Base-by-base conservation (phyloP, 176 grass and related monocot genomes). In the Avena eriantha region DNA sequence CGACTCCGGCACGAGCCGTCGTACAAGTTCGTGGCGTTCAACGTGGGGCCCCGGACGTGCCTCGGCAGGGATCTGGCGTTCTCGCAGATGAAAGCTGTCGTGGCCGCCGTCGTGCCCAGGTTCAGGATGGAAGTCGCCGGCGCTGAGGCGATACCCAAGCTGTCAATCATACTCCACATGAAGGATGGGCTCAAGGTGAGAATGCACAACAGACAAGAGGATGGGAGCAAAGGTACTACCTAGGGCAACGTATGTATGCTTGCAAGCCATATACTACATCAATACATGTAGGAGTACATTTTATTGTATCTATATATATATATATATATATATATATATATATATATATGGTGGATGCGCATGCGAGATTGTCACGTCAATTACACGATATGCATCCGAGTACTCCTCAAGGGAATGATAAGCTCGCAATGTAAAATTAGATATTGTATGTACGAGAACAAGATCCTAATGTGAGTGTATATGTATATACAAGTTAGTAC, bases 21-120 rank as follows among this genome's bases (percentile, higher is more conserved):
- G 23, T 89, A 89, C 91, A 98, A 90, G 87, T 98, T 95, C 86
- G 79, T 95, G 56, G 87, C 89, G 24, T 97, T 97, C 89, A 94
- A 97, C 93, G 85, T 89, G 9, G 95, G 95, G 15, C 95, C 92
- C 0, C 72, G 95, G 18, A 89, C 88, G 47, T 97, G 95, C 85
- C 69, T 88, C 16, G 92, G 95, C 11, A 90, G 71, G 53, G 90
- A 97, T 54, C 83, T 97, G 35, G 95, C 90, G 3, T 84, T 88
- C 82, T 73, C 88, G 4, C 95, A 97, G 80, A 92, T 97, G 85
- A 97, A 97, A 55, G 88, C 90, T 3, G 88, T 94, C 1, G 81
- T 65, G 0, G 86, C 92, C 5, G 81, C 95, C 67, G 77, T 97
- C 15, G 2, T 92, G 73, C 87, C 86, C 15, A 36, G 84, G 77